Evolutionary conservation across 768 basidiomycete species (phyloP).

Genomic region (Agaricus blazei): DNA sequence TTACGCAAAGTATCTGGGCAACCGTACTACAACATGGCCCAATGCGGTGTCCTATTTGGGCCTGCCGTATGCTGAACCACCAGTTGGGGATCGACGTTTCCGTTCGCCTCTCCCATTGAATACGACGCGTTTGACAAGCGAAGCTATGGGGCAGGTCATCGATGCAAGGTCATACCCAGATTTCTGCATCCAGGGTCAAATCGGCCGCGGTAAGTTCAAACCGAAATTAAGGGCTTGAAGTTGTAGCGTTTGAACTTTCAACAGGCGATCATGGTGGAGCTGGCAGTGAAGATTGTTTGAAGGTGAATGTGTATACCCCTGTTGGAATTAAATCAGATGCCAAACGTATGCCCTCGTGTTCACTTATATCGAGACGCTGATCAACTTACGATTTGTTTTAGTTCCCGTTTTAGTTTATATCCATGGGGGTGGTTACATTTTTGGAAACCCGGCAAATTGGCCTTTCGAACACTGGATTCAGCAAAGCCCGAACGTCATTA

Average conservation of each 20-base stretch:
- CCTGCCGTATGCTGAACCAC: constrained; percentile 57
- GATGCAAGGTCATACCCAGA: constrained; percentile 50
- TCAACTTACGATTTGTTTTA: constrained; percentile 11
- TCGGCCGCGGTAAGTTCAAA: background rate
- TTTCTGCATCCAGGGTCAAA: constrained; percentile 55
- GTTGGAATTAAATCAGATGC: constrained; percentile 38
- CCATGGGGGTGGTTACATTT: constrained; percentile 50
- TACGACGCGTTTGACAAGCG: constrained; percentile 33
- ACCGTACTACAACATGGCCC: constrained; percentile 33
- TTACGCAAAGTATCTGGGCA: constrained; percentile 55
- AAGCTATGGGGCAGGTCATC: constrained; percentile 33
- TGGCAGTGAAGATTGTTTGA: constrained; percentile 63
- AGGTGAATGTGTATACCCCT: constrained; percentile 62
- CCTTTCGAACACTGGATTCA: constrained; percentile 64
- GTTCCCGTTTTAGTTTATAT: constrained; percentile 46
- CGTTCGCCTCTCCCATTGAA: constrained; percentile 49
- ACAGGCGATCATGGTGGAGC: constrained; percentile 55
- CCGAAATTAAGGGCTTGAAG: background rate
- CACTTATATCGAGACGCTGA: no score
- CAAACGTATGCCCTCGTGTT: constrained; percentile 32
- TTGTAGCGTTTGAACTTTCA: background rate
- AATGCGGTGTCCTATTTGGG: constrained; percentile 55
- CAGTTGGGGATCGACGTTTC: constrained; percentile 46
- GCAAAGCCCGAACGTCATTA: constrained; percentile 55
- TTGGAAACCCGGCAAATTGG: constrained; percentile 60